These are phyloP conservation scores for Coprinopsis sp. DNA, from an alignment of 768 basidiomycete genomes.

Conservation along the genomic window DNA sequence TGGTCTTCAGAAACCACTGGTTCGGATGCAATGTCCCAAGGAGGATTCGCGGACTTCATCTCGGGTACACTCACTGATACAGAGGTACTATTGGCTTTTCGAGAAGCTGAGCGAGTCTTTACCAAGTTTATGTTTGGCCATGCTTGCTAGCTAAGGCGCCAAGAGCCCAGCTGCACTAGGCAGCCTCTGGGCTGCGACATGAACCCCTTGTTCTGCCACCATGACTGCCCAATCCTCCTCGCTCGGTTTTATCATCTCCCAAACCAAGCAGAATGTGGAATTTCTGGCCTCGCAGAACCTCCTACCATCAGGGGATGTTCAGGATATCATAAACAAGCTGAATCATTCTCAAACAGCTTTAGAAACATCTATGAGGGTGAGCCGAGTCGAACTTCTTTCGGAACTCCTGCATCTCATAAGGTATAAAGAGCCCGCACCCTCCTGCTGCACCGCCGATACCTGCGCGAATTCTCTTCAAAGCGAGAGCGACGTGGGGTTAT, in stretches of 20 bases:
- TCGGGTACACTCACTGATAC: no score
- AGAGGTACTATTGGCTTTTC: no score
- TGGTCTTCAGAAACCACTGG: no score
- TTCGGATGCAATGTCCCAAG: no score
- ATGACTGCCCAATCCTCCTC: background rate
- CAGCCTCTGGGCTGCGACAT: background rate
- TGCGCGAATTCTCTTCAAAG: conserved; percentile 29
- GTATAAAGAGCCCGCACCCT: background rate
- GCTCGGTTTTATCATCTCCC: conserved; percentile 48
- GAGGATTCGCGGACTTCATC: no score
- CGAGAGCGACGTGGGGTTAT: conserved; percentile 59
- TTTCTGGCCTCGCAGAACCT: conserved; percentile 49
- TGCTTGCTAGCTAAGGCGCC: no score
- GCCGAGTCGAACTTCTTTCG: conserved; percentile 12
- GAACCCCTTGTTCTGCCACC: background rate
- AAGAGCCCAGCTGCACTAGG: background rate
- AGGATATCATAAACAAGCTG: conserved; percentile 43
- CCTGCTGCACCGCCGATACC: conserved; percentile 17
- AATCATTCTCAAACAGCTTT: conserved; percentile 7
- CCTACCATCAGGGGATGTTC: conserved; percentile 42
- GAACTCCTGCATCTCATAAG: conserved; percentile 5
- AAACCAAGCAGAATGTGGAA: conserved; percentile 51
- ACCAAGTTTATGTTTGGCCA: no score
- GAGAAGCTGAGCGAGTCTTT: no score
- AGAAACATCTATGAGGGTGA: background rate